These are phyloP conservation scores for Colletotrichum sp. DNA, from an alignment of 2,329 filamentous ascomycete species.

Conservation along the genomic window DNA sequence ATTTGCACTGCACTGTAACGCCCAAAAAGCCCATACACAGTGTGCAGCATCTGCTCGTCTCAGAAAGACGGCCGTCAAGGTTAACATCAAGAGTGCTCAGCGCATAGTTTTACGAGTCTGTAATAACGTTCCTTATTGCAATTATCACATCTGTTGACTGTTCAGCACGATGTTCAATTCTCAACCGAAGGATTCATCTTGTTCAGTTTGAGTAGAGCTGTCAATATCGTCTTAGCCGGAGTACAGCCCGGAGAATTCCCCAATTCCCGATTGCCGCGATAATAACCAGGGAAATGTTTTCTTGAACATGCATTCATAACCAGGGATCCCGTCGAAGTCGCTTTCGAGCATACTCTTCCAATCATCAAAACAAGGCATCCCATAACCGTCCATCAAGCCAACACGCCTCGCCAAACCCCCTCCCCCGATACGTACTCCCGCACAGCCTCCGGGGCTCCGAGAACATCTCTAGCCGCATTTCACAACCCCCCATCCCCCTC, in stretches of 20 bases:
- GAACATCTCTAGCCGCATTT: neutral
- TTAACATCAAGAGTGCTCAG: neutral
- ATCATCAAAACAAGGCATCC: neutral
- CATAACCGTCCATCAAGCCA: neutral
- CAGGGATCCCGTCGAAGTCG: neutral
- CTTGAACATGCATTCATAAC: neutral
- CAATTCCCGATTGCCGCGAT: neutral
- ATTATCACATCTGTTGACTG: neutral
- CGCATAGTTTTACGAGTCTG: neutral
- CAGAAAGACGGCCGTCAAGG: neutral
- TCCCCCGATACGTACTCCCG: neutral
- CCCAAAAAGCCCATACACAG: fast-evolving
- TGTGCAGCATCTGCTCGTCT: neutral
- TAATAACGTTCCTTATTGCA: neutral
- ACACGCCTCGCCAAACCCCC: neutral
- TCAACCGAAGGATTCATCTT: neutral
- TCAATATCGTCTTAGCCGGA: neutral
- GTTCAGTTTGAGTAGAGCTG: neutral
- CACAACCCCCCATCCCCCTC: neutral
- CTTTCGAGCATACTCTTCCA: neutral
- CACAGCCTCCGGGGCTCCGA: neutral
- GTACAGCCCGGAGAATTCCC: neutral
- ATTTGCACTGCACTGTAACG: fast-evolving
- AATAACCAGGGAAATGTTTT: neutral
- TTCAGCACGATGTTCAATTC: fast-evolving